Percentiles rank a stretch among this genome's conserved stretches.
Evolutionary conservation across 192 early-diverging fungal genomes (phyloP).

Genomic region (Coemansia sp.): DNA sequence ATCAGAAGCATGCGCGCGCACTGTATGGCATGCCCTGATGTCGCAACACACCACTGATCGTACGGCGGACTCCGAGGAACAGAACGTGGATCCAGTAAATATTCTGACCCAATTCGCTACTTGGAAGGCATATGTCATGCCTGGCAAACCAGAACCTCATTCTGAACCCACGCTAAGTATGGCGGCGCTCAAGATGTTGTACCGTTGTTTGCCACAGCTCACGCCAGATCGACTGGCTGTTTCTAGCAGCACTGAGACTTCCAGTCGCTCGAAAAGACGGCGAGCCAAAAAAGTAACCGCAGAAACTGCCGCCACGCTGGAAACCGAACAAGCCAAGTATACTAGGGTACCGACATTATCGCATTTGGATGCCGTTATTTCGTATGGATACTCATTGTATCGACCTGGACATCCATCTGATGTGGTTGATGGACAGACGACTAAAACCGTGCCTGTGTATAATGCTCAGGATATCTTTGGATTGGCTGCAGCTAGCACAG

Average conservation of each 20-base stretch:
- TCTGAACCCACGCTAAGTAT: conserved; percentile 24
- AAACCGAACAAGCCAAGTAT: background rate
- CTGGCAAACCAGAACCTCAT: conserved; percentile 26
- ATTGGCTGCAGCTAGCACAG: background rate
- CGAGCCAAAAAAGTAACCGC: background rate
- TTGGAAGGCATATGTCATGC: conserved; percentile 24
- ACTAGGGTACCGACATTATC: background rate
- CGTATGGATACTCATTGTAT: conserved; percentile 14
- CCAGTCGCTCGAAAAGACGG: background rate
- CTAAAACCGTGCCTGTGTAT: conserved; percentile 38
- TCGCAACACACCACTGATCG: background rate
- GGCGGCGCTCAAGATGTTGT: conserved; percentile 19
- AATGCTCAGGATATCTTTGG: conserved; percentile 29
- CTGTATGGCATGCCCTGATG: conserved; percentile 18
- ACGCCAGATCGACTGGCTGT: conserved; percentile 10
- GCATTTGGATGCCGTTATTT: background rate
- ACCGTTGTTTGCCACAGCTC: conserved; percentile 19
- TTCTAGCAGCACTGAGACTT: background rate
- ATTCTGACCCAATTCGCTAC: conserved; percentile 16
- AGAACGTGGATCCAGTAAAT: background rate
- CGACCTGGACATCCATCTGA: conserved; percentile 11
- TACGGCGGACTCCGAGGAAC: background rate
- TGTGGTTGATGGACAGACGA: background rate
- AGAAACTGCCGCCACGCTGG: background rate
- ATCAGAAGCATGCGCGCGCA: conserved; percentile 26